A percentile compares a stretch with the other conserved stretches of the same genome.
Conservation (phyloP, 208 protist genomes). For the Acanthamoeba sp. region DNA sequence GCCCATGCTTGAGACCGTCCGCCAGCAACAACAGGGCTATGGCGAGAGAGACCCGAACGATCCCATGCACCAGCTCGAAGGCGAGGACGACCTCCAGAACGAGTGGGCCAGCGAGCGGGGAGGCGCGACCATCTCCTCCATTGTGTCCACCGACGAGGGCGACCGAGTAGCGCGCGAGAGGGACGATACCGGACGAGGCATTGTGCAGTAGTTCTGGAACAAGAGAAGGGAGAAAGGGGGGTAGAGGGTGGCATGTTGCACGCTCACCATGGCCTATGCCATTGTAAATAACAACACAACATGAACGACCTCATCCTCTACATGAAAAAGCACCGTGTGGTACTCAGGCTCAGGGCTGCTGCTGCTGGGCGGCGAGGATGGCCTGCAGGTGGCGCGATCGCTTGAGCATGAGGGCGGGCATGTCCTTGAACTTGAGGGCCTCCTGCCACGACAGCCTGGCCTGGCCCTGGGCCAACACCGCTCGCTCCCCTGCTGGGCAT, state of each 20-base stretch:
- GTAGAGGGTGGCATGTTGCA: neutral
- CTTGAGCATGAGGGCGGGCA: constrained; percentile 11
- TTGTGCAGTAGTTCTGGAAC: neutral
- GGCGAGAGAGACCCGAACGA: neutral
- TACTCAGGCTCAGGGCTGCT: neutral
- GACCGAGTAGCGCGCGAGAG: neutral
- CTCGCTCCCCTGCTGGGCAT: too few relatives aligned
- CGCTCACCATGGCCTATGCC: neutral
- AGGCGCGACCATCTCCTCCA: neutral
- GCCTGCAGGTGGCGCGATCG: constrained; percentile 24
- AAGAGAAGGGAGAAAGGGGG: neutral
- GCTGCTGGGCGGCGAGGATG: neutral
- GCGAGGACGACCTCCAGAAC: constrained; percentile 25
- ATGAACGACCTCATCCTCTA: too few relatives aligned
- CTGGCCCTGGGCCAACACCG: neutral
- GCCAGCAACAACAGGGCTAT: constrained; percentile 30
- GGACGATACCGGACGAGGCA: neutral
- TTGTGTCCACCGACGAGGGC: neutral
- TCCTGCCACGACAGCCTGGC: constrained; percentile 54
- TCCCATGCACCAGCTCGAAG: constrained; percentile 3
- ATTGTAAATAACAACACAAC: neutral
- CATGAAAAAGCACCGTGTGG: neutral
- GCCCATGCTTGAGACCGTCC: constrained; percentile 70
- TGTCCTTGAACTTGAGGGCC: constrained; percentile 45
- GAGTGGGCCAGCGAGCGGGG: neutral